Conservation (phyloP, 768 basidiomycete species). For the Tylopilus cervinicoccineus region DNA sequence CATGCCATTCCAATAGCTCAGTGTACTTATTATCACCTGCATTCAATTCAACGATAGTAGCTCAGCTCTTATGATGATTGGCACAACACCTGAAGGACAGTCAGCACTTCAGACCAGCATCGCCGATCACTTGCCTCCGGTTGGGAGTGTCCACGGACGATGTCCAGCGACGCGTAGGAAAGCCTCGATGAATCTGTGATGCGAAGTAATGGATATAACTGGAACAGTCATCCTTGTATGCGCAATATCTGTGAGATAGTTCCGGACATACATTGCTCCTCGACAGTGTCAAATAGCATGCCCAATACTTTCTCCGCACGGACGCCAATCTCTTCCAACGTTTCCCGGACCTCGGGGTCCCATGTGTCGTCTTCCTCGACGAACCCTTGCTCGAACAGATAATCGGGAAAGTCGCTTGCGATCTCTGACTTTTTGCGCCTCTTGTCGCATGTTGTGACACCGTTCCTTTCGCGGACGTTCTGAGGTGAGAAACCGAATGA, state of each 20-base stretch:
- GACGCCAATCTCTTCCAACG: conserved; percentile 37
- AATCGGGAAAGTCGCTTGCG: conserved; percentile 41
- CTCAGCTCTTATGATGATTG: conserved; percentile 21
- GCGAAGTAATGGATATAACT: conserved; percentile 69
- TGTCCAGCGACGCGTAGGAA: conserved; percentile 49
- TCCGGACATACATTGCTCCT: conserved; percentile 42
- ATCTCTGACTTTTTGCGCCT: conserved; percentile 51
- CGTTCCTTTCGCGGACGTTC: conserved; percentile 65
- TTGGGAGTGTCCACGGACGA: conserved; percentile 44
- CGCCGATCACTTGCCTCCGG: conserved; percentile 49
- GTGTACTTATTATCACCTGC: not conserved
- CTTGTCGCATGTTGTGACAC: conserved; percentile 70
- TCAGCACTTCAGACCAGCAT: conserved; percentile 1
- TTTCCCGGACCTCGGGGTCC: conserved; percentile 53
- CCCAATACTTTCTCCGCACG: conserved; percentile 54
- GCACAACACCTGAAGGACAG: conserved; percentile 22
- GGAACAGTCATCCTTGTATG: not conserved
- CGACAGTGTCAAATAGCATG: conserved; percentile 45
- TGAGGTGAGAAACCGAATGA: conserved; percentile 21
- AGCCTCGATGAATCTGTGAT: conserved; percentile 58
- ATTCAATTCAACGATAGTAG: conserved; percentile 8
- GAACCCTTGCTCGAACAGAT: conserved; percentile 53
- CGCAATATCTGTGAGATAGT: not conserved
- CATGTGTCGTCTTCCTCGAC: conserved; percentile 63
- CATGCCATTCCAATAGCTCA: not conserved